phyloP scores from a whole-genome alignment of 2,329 filamentous ascomycete genomes.

The Epicoccum nigrum region DNA sequence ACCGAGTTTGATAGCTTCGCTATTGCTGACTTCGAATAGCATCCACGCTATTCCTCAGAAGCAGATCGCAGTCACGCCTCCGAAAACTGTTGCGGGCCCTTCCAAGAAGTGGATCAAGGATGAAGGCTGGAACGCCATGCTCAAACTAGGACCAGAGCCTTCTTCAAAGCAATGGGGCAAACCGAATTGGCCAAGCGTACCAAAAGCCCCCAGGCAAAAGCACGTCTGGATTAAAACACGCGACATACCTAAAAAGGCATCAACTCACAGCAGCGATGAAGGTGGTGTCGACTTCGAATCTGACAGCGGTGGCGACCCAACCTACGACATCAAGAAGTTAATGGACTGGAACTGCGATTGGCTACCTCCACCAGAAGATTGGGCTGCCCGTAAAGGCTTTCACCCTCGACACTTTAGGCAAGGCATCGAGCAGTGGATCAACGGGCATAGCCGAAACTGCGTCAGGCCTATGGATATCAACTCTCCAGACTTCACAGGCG shows the following conservation, averaged over 20 bases:
- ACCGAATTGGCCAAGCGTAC: constrained; percentile 19
- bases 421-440: constrained; percentile 43
- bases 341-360: constrained; percentile 55
- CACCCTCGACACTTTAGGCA: constrained; percentile 40
- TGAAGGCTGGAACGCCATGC: constrained; percentile 20
- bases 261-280: constrained; percentile 27
- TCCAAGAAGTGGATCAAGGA: too few species aligned
- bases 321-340: constrained; percentile 46
- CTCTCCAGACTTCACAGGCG: constrained; percentile 7
- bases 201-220: constrained; percentile 15
- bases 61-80: too few species aligned
- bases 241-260: constrained; percentile 32
- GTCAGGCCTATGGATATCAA: constrained; percentile 15
- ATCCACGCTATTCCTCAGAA: too few species aligned
- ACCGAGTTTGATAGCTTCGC: too few species aligned
- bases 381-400: constrained; percentile 49
- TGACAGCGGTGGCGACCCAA: constrained; percentile 39
- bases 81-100: too few species aligned
- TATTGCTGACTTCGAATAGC: too few species aligned
- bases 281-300: constrained; percentile 32
- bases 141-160: constrained; percentile 3
- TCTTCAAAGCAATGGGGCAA: too few species aligned
- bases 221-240: constrained; percentile 35
- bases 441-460: constrained; percentile 19
- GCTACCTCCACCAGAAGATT: constrained; percentile 55